Base-by-base conservation (phyloP, 2,329 filamentous ascomycete genomes). In the Aotearoamyces nothofagi region DNA sequence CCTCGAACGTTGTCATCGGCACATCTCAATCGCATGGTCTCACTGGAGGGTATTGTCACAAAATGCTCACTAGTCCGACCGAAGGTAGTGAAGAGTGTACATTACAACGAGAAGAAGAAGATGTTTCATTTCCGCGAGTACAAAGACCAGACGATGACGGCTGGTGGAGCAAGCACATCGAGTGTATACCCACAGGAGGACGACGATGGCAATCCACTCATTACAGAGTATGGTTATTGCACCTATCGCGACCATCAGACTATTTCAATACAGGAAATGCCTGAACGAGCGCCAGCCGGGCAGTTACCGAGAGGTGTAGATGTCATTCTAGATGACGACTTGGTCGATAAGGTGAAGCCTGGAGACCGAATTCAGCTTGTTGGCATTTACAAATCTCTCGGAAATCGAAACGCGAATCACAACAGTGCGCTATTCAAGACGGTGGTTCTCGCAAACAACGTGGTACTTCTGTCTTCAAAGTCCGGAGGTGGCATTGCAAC, bases 221-320 rank as follows among this genome's bases (percentile, higher is more conserved):
- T 83, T 33, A 98, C 90, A 3, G 90, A 98, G 50, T 98, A 96
- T 51, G 90, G 90, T 14, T 87, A 92, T 57, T 92, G 78, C 52
- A 90, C 79, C 28, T 98, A 94, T 56, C 70, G 87, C 47, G 90
- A 98, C 51, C 90, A 98, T 50, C 90, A 98, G 54, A 93, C 82
- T 10, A 83, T 98, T 35, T 94, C 87, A 0, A 94, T 98, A 40
- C 90, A 98, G 56, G 90, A 98, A 60, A 98, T 98, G 90, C 90
- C 90, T 1, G 90, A 98, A 55, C 68, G 87, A 43, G 90, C 90
- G 2, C 90, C 90, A 30, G 87, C 90, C 34, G 90, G 90, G 30
- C 90, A 96, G 60, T 67, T 98, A 39, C 90, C 90, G 34, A 77
- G 90, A 30, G 84, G 87, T 32, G 90, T 98, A 11, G 90, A 98